Conservation (phyloP, 768 basidiomycete genomes). For the Lyophyllum shimeji region DNA sequence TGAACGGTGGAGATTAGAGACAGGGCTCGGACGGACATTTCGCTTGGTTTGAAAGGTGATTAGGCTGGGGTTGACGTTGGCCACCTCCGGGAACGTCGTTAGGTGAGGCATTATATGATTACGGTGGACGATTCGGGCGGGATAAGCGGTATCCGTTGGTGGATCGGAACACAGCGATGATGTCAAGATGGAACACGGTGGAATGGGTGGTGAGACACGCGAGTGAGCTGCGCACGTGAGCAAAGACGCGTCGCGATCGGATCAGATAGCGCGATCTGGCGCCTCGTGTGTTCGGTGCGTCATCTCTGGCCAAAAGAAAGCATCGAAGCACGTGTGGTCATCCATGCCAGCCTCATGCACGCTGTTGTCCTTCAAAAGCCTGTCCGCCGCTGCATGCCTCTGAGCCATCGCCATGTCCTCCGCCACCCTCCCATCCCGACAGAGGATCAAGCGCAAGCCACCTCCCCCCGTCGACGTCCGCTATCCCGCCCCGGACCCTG, state of each 20-base stretch:
- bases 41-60: not conserved
- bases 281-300: too few species aligned
- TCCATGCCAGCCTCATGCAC: conserved; percentile 13
- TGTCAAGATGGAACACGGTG: too few species aligned
- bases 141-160: too few species aligned
- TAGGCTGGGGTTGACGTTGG: not conserved
- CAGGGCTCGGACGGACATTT: not conserved
- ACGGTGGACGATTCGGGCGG: too few species aligned
- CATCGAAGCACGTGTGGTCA: not conserved
- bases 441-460: conserved; percentile 56
- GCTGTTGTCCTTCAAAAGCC: not conserved
- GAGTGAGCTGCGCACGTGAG: too few species aligned
- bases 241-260: too few species aligned
- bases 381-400: not conserved
- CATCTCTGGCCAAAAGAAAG: too few species aligned
- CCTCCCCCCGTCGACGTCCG: conserved; percentile 49
- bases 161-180: too few species aligned
- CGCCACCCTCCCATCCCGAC: conserved; percentile 6
- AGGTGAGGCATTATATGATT: not conserved
- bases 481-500: conserved; percentile 68
- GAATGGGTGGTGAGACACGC: too few species aligned
- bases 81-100: not conserved
- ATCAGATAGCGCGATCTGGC: too few species aligned
- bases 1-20: not conserved
- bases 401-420: not conserved